phyloP scores from a whole-genome alignment of 441 rosid species.

The Populus tomentosa region DNA sequence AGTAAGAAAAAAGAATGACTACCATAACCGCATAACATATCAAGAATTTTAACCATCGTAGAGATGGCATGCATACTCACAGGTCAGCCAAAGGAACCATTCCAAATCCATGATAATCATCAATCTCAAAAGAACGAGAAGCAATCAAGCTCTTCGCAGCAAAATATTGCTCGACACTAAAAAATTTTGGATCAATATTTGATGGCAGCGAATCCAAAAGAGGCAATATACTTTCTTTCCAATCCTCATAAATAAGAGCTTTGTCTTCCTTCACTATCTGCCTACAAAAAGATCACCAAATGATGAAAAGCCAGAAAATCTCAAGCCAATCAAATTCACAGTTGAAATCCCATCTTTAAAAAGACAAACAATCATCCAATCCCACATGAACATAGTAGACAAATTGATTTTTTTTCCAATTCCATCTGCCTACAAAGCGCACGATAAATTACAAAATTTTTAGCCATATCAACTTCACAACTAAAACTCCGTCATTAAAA shows the following conservation, averaged over 20 bases:
- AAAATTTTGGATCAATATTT: conserved; percentile 31
- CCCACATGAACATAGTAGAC: too few species aligned
- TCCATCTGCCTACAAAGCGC: too few species aligned
- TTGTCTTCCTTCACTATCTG: conserved; percentile 80
- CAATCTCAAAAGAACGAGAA: conserved; percentile 79
- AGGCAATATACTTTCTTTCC: conserved; percentile 69
- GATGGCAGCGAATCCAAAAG: conserved; percentile 35
- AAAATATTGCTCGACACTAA: conserved; percentile 59
- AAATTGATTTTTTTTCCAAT: too few species aligned
- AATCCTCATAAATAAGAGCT: conserved; percentile 61
- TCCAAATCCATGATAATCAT: conserved; percentile 75
- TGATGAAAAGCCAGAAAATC: conserved; percentile 1
- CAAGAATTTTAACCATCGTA: background rate
- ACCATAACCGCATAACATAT: background rate
- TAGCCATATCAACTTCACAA: too few species aligned
- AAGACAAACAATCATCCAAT: background rate
- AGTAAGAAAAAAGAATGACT: background rate
- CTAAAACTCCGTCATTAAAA: too few species aligned
- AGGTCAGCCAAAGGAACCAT: conserved; percentile 96
- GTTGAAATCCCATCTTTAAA: background rate
- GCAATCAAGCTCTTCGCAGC: conserved; percentile 69
- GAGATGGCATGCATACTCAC: conserved; percentile 37
- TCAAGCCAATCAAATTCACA: background rate
- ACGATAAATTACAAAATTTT: too few species aligned
- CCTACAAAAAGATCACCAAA: conserved; percentile 33